Base-by-base conservation (phyloP, 441 rosid species). In the Viola pubescens region DNA sequence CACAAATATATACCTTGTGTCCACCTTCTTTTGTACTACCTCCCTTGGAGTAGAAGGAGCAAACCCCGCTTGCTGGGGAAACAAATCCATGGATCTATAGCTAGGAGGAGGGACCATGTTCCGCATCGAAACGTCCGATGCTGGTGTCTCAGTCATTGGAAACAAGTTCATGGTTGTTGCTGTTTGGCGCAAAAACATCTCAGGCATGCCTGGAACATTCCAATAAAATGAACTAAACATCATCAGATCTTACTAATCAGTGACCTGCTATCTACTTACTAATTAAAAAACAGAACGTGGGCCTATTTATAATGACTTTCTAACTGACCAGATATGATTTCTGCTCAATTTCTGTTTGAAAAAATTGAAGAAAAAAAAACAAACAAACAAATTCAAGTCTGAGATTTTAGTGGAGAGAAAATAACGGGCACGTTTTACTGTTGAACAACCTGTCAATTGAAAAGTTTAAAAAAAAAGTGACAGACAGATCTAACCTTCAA, bases 141-240 rank as follows among this genome's bases (percentile, higher is more conserved):
- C 59, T 0, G 68, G 54, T 7, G 56, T 74, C 37, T 71, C 76
- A 43, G 8, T 43, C 5, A 54, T 5, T 4, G 89, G 90, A 69
- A 89, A 85, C 34, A 85, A 70, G 69, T 78, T 84, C 95, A 85
- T 81, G 12, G 88, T 80, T 13, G 83, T 43, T 0, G 78, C 55
- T 0, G 70, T 5, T 1, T 70, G 71, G 52, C 63, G 67, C 47
- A 58, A 26, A 26, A 26, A 41, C 55, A 26, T 68, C 52, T 54
- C 81, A 0, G 74, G 59, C 8, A 62, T 54, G 26, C 81, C 97
- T 86, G 73, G 52, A 73, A 19, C 10, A 68, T 59, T 64, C 7
- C 39, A 52, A 70, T 45, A 60, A 48, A 69, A 38, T n/a, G 58
- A 52, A n/a, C 41, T 26, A 66, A 52, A 61, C 61, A 68, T 64